phyloP scores from a whole-genome alignment of 345 rosid genomes.

The Salix exigua region DNA sequence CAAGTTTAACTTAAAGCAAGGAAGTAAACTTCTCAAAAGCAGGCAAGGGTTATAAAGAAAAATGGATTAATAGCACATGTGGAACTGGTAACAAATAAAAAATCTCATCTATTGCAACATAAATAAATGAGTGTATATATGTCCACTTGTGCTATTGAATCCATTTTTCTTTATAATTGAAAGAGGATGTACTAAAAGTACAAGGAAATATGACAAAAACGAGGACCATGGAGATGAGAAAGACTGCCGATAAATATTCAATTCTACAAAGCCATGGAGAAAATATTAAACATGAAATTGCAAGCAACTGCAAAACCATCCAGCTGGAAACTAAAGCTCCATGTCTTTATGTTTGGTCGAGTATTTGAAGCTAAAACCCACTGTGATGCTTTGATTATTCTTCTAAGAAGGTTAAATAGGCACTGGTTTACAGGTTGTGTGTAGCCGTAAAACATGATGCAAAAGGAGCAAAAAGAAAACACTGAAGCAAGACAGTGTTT shows the following conservation, averaged over 20 bases:
- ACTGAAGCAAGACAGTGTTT: background rate
- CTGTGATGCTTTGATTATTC: background rate
- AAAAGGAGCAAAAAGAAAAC: background rate
- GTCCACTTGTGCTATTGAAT: no score
- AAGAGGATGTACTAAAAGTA: background rate
- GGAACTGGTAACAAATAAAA: background rate
- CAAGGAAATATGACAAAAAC: background rate
- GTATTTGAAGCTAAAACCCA: background rate
- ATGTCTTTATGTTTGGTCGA: background rate
- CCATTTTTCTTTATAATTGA: background rate
- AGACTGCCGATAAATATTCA: background rate
- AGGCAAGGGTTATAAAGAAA: background rate
- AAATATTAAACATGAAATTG: background rate
- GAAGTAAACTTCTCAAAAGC: background rate
- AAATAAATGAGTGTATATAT: background rate
- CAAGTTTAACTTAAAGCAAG: background rate
- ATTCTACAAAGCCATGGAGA: background rate
- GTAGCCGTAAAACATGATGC: background rate
- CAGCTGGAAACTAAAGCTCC: background rate
- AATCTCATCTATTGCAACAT: background rate
- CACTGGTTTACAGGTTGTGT: background rate
- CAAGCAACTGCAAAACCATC: background rate
- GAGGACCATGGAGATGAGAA: background rate
- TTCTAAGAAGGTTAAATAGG: background rate
- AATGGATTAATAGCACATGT: background rate